phyloP scores from a whole-genome alignment of 345 rosid genomes.

The Salix udensis region DNA sequence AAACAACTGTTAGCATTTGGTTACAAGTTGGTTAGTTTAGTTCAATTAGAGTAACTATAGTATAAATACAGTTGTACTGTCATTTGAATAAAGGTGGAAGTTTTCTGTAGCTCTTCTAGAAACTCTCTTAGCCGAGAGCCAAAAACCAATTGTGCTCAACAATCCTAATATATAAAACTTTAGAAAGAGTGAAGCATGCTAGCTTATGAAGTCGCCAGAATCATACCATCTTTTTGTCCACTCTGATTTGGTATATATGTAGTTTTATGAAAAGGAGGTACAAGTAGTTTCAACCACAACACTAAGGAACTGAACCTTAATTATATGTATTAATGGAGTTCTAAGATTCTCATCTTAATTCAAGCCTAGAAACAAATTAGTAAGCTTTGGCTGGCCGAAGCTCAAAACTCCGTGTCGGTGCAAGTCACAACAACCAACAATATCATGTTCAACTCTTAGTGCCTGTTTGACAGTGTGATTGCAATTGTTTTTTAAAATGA shows the following conservation, averaged over 20 bases:
- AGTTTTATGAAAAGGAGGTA: neutral
- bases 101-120: no score
- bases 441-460: neutral
- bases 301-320: neutral
- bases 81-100: no score
- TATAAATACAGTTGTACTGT: no score
- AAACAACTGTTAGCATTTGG: no score
- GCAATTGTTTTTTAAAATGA: no score
- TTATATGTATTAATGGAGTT: neutral
- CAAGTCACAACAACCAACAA: neutral
- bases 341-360: neutral
- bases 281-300: neutral
- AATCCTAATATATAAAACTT: neutral
- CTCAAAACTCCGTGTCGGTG: neutral
- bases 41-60: no score
- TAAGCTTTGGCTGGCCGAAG: neutral
- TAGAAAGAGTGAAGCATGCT: neutral
- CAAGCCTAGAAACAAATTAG: neutral
- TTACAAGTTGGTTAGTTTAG: no score
- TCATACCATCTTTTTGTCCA: neutral
- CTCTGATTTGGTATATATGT: neutral
- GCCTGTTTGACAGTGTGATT: no score
- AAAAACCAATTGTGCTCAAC: no score
- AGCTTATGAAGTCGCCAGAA: neutral
- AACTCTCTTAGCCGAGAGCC: no score